phyloP scores from a whole-genome alignment of 768 basidiomycete species.

The Multifurca ochricompacta region DNA sequence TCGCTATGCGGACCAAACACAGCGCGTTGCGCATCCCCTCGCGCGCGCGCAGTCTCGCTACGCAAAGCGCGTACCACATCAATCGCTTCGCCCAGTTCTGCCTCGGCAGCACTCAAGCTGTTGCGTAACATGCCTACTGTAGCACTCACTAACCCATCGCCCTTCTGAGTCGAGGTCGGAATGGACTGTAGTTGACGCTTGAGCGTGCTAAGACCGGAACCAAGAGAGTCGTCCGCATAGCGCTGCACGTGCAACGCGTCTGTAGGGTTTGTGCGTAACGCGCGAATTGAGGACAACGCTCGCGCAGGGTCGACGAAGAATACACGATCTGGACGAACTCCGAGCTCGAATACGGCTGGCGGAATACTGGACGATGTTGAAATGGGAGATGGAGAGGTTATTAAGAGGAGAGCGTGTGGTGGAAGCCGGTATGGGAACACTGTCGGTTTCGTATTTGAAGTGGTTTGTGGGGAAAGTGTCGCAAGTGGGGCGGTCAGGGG shows the following conservation, averaged over 20 bases:
- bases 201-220: constrained; percentile 34
- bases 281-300: constrained; percentile 45
- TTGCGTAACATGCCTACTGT: background rate
- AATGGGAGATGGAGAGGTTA: constrained; percentile 23
- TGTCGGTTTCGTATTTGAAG: constrained; percentile 8
- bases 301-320: constrained; percentile 52
- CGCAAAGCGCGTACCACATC: background rate
- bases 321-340: constrained; percentile 21
- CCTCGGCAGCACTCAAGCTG: background rate
- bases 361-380: constrained; percentile 23
- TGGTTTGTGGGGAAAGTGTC: constrained; percentile 25
- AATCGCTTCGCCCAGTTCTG: constrained; percentile 6
- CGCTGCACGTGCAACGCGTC: constrained; percentile 47
- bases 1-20: constrained; percentile 8
- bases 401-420: constrained; percentile 26
- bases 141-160: constrained; percentile 6
- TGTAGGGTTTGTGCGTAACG: constrained; percentile 38
- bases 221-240: constrained; percentile 55
- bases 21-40: background rate
- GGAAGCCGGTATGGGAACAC: constrained; percentile 24
- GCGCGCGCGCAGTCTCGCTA: background rate
- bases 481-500: constrained; percentile 46
- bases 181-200: constrained; percentile 2
- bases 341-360: constrained; percentile 22
- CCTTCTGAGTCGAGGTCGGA: constrained; percentile 4